Evolutionary conservation across 345 rosid genomes (phyloP).

Genomic region (Euphorbia lathyris): DNA sequence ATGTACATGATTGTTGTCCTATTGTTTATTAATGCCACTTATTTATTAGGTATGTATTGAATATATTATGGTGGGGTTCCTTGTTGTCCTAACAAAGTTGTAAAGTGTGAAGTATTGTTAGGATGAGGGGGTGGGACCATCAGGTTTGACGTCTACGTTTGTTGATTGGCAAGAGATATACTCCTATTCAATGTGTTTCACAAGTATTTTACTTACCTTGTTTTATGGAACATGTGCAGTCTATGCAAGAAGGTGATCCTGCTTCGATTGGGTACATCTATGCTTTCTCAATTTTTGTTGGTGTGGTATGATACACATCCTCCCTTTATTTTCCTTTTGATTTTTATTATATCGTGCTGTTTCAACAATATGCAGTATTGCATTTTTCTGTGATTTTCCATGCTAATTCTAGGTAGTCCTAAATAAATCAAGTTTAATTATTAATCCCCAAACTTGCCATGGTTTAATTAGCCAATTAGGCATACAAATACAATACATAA

Average conservation of each 20-base stretch:
- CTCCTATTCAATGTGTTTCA: conserved; percentile 20
- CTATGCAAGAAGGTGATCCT: conserved; percentile 94
- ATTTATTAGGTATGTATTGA: background rate
- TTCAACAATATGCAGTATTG: background rate
- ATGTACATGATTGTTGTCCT: background rate
- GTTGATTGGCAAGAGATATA: background rate
- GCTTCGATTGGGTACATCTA: conserved; percentile 92
- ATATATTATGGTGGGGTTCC: background rate
- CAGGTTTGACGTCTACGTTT: conserved; percentile 1
- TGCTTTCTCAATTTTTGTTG: conserved; percentile 83
- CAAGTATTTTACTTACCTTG: conserved; percentile 5
- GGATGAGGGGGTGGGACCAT: background rate
- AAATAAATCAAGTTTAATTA: background rate
- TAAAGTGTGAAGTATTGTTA: background rate
- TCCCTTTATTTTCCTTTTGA: background rate
- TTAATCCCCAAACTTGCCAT: background rate
- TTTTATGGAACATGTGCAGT: conserved; percentile 49
- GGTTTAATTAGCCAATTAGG: background rate
- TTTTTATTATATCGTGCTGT: background rate
- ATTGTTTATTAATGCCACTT: background rate
- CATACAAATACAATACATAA: background rate
- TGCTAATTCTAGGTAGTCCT: background rate
- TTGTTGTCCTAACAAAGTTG: background rate
- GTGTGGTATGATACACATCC: conserved; percentile 68
- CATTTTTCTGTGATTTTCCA: background rate